These are phyloP conservation scores for Teunomyces funiuensis DNA, from an alignment of 805 yeast species.

Conservation along the genomic window DNA sequence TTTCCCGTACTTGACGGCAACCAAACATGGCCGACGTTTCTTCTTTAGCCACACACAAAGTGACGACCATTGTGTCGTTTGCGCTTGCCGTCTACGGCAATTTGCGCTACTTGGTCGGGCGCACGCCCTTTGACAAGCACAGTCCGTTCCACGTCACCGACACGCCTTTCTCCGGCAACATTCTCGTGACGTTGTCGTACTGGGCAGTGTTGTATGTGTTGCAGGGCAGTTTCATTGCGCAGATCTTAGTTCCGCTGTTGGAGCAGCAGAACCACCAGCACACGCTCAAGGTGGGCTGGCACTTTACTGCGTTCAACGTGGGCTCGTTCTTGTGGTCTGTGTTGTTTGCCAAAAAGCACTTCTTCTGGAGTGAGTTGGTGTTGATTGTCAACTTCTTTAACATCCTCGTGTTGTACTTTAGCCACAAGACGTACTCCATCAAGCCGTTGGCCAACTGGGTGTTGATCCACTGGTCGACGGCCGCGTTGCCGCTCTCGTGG, in stretches of 20 bases:
- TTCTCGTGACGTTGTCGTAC: conserved; percentile 48
- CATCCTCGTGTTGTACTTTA: conserved; percentile 52
- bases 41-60: conserved; percentile 26
- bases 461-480: conserved; percentile 61
- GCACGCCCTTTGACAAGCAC: conserved; percentile 45
- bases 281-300: conserved; percentile 51
- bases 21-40: conserved; percentile 6
- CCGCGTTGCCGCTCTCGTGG: conserved; percentile 78
- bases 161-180: conserved; percentile 71
- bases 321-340: conserved; percentile 62
- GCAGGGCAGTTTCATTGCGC: conserved; percentile 53
- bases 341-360: conserved; percentile 59
- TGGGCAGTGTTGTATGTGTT: conserved; percentile 56
- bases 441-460: conserved; percentile 53
- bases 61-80: conserved; percentile 53
- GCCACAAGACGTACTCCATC: conserved; percentile 59
- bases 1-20: background rate
- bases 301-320: conserved; percentile 62
- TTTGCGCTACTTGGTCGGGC: conserved; percentile 56
- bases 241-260: conserved; percentile 39
- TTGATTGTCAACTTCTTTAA: conserved; percentile 61
- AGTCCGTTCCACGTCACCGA: conserved; percentile 52
- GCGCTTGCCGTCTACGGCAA: conserved; percentile 57
- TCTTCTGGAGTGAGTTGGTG: conserved; percentile 57
- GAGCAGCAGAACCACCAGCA: conserved; percentile 22